Base-by-base conservation (phyloP, 495 filamentous ascomycete genomes). In the Daldinia childiae region DNA sequence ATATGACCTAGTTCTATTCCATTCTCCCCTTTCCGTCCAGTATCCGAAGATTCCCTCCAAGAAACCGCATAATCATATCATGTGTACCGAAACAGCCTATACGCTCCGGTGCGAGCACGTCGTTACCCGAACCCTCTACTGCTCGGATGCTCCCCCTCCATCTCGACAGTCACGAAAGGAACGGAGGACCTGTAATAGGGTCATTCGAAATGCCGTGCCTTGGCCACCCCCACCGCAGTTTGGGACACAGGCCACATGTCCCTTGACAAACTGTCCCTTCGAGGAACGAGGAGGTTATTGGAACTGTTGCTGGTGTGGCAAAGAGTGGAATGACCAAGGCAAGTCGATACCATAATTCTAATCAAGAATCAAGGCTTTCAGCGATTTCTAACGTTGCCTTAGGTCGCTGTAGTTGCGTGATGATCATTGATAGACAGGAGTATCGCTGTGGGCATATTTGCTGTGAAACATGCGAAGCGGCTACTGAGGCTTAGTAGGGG, bases 291-390 rank as follows among this genome's bases (percentile, higher is more conserved):
- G 77, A 19, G 71, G 79, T 4, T 76, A 59, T 43, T 82, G 80
- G 79, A 81, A 79, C 66, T 82, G 79, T 65, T 82, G 79, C 58
- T 81, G 77, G 79, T 81, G 79, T 32, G 80, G 79, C 17, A 80
- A 82, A 45, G 74, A 77, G 39, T 78, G 77, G 77, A 82, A 82
- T 57, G 72, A 69, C 14, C 67, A 70, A 70, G 75, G 73, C 73
- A n/a, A 50, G 73, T 64, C 12, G n/a, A 29, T 26, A n/a, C 36
- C 19, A 14, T 21, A 48, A 17, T 32, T 24, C 34, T 5, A 9
- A 7, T 24, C 14, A 36, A 5, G 9, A 51, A 34, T 38, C 15
- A 17, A 12, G n/a, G 4, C 48, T 14, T 17, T 45, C 43, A 15
- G 32, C 52, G 19, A 36, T 32, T 34, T 63, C 63, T 67, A 27